Percentiles rank a stretch among this genome's conserved stretches.
phyloP scores from a whole-genome alignment of 257 asterid genomes.

The Paulownia fortunei region DNA sequence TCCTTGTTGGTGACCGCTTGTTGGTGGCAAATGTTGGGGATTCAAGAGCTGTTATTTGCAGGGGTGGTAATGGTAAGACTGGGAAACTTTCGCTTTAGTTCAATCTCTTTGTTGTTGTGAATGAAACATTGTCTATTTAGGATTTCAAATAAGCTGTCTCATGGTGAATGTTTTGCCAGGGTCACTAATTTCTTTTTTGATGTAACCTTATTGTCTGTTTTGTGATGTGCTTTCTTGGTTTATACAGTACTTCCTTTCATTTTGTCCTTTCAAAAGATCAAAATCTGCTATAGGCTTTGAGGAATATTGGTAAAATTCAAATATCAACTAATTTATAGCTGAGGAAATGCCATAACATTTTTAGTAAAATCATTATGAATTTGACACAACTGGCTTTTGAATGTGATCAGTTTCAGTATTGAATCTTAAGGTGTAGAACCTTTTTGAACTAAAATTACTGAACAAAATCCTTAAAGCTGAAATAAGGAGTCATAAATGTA shows the following conservation, averaged over 20 bases:
- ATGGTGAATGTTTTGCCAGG: neutral
- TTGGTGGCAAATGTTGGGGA: slow-evolving; percentile 97
- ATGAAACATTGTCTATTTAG: neutral
- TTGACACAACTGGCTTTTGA: neutral
- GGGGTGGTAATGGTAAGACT: slow-evolving; percentile 82
- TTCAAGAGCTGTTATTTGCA: slow-evolving; percentile 92
- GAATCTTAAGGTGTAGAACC: neutral
- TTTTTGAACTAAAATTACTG: neutral
- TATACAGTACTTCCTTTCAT: neutral
- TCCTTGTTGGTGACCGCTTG: slow-evolving; percentile 91
- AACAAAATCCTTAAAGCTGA: neutral
- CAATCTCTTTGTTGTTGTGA: slow-evolving; percentile 10
- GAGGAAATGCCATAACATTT: neutral
- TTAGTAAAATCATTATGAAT: neutral
- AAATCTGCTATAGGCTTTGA: neutral
- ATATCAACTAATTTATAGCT: neutral
- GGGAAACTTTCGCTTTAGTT: neutral
- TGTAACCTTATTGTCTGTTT: neutral
- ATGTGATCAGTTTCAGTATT: neutral
- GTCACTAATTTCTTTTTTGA: neutral
- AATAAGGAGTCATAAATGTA: neutral
- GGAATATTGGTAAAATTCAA: neutral
- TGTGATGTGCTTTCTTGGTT: neutral
- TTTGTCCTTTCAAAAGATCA: neutral
- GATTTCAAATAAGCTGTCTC: neutral